Percentiles rank a stretch among this genome's conserved stretches.
Evolutionary conservation across 768 basidiomycete species (phyloP).

Genomic region (Boletus speciosus): DNA sequence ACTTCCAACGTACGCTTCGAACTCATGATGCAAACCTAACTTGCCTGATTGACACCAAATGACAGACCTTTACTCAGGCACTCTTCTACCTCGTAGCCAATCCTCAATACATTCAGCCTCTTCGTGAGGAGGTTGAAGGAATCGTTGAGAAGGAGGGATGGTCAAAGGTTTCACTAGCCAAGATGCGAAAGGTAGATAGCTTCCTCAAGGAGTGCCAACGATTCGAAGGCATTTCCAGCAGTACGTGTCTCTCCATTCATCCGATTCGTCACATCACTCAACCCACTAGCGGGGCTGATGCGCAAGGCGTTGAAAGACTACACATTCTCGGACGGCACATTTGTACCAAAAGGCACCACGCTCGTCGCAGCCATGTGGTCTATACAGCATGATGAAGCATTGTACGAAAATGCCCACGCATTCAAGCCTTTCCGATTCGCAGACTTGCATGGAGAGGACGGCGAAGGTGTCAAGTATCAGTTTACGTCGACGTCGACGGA

Average conservation of each 20-base stretch:
- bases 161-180: conserved; percentile 14
- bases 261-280: background rate
- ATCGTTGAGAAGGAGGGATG: background rate
- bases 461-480: too few species aligned
- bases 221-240: conserved; percentile 4
- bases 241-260: conserved; percentile 18
- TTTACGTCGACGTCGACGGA: too few species aligned
- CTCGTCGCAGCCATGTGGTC: conserved; percentile 19
- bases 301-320: conserved; percentile 33
- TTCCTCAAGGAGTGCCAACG: conserved; percentile 24
- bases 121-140: background rate
- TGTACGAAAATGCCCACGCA: conserved; percentile 27
- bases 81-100: too few species aligned
- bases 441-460: background rate
- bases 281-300: conserved; percentile 10
- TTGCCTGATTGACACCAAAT: too few species aligned
- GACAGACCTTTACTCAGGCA: too few species aligned
- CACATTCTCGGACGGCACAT: conserved; percentile 38
- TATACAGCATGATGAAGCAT: conserved; percentile 15
- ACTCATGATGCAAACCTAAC: too few species aligned
- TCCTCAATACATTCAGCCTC: too few species aligned
- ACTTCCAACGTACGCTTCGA: background rate
- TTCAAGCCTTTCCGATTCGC: conserved; percentile 14
- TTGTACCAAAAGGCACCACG: conserved; percentile 32
- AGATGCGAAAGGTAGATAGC: conserved; percentile 38